Evolutionary conservation across 371 early-diverging fungal genomes (phyloP).

Genomic region (Mortierella sp.): DNA sequence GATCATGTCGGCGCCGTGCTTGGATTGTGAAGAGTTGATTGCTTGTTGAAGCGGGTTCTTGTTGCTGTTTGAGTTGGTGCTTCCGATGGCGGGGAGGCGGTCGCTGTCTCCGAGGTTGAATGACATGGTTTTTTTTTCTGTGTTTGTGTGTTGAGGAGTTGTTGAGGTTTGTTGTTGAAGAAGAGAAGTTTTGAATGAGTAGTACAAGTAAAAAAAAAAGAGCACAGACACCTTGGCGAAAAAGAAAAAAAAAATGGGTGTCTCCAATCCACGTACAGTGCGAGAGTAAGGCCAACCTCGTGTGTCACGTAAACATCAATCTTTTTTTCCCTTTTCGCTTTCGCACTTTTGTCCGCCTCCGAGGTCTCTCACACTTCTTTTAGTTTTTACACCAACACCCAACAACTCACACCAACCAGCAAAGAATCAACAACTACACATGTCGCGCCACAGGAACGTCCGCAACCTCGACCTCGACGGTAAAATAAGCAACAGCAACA

Average conservation of each 20-base stretch:
- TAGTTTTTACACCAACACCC: not conserved
- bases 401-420: not conserved
- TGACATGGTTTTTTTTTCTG: conserved; percentile 16
- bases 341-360: not conserved
- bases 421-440: conserved; percentile 28
- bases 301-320: not conserved
- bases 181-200: not conserved
- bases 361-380: not conserved
- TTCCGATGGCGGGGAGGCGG: conserved; percentile 25
- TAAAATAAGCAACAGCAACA: conserved; percentile 32
- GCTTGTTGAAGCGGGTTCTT: conserved; percentile 35
- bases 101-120: conserved; percentile 50
- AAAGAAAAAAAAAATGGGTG: conserved; percentile 6
- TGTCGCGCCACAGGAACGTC: conserved; percentile 84
- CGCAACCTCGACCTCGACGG: conserved; percentile 80
- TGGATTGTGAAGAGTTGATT: conserved; percentile 26
- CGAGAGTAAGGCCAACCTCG: too few relatives aligned
- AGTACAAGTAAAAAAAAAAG: too few relatives aligned
- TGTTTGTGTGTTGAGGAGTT: not conserved
- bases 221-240: conserved; percentile 3
- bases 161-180: too few relatives aligned
- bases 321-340: conserved; percentile 10
- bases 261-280: not conserved
- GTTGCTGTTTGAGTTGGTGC: not conserved
- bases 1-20: conserved; percentile 44